Evolutionary conservation across 78 protist species (phyloP).

Genomic region (Bodo saltans): DNA sequence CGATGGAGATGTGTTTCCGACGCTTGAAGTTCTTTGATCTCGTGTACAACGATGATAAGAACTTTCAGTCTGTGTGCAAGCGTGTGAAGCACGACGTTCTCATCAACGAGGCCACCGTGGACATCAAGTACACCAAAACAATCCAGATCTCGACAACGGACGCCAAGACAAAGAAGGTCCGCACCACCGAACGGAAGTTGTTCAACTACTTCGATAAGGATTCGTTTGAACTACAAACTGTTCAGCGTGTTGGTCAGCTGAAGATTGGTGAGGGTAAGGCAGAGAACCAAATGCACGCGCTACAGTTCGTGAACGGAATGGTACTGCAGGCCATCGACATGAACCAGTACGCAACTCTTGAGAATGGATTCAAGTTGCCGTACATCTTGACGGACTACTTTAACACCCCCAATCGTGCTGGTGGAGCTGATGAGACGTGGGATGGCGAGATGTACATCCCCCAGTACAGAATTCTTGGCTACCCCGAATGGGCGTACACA

Average conservation of each 20-base stretch:
- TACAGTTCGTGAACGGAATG: constrained; percentile 23
- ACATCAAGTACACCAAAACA: background rate
- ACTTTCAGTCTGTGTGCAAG: background rate
- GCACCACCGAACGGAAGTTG: background rate
- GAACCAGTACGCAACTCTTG: constrained; percentile 21
- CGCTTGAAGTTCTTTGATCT: background rate
- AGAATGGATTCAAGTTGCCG: constrained; percentile 22
- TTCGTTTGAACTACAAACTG: background rate
- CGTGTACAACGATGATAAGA: background rate
- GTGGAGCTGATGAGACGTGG: constrained; percentile 12
- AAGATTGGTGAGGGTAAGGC: constrained; percentile 38
- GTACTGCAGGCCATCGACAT: constrained; percentile 37
- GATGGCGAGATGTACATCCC: constrained; percentile 14
- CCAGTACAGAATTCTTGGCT: constrained; percentile 9
- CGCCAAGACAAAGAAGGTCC: background rate
- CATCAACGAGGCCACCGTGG: background rate
- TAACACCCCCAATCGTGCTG: constrained; percentile 3
- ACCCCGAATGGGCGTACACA: constrained; percentile 21
- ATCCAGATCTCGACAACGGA: background rate
- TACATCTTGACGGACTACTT: constrained; percentile 9
- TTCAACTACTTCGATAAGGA: background rate
- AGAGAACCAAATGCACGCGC: constrained; percentile 44
- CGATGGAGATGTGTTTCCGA: background rate
- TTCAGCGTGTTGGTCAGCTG: constrained; percentile 11
- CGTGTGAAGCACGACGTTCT: background rate